These are phyloP conservation scores for Naganishia friedmannii DNA, from an alignment of 768 basidiomycete species.

Conservation along the genomic window DNA sequence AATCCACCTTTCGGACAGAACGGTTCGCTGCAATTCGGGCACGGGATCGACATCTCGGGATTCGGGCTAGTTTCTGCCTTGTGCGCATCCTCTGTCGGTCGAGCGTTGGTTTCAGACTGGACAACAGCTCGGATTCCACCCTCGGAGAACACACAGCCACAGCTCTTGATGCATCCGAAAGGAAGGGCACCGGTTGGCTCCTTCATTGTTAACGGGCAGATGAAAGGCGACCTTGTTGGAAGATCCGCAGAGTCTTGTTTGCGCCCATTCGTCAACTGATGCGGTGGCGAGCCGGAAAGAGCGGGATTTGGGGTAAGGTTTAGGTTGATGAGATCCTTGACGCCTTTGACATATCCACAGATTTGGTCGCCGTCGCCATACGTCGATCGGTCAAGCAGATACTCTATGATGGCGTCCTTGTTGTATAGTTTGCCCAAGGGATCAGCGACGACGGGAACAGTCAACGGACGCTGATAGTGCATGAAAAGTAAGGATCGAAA, in stretches of 20 bases:
- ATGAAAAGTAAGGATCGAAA: conserved; percentile 34
- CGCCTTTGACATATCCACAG: conserved; percentile 82
- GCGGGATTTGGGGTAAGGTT: conserved; percentile 73
- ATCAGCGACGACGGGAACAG: conserved; percentile 86
- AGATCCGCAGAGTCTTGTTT: conserved; percentile 42
- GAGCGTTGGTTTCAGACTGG: conserved; percentile 45
- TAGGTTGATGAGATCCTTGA: conserved; percentile 88
- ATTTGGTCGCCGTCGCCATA: conserved; percentile 90
- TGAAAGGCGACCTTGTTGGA: conserved; percentile 65
- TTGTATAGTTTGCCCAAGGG: conserved; percentile 92
- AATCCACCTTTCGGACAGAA: conserved; percentile 73
- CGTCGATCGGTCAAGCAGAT: conserved; percentile 71
- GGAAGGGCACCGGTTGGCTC: conserved; percentile 91
- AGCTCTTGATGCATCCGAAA: conserved; percentile 79
- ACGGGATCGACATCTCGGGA: conserved; percentile 46
- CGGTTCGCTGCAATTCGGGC: conserved; percentile 54
- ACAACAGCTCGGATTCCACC: conserved; percentile 72
- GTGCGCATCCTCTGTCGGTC: conserved; percentile 40
- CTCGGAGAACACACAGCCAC: conserved; percentile 88
- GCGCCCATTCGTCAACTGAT: conserved; percentile 44
- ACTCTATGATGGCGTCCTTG: conserved; percentile 89
- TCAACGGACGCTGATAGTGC: conserved; percentile 66
- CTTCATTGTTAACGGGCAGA: conserved; percentile 85
- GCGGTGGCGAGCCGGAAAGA: conserved; percentile 50
- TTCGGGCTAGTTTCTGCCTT: conserved; percentile 38